Evolutionary conservation across 2,329 filamentous ascomycete genomes (phyloP).

Genomic region (Graphilbum sp.): DNA sequence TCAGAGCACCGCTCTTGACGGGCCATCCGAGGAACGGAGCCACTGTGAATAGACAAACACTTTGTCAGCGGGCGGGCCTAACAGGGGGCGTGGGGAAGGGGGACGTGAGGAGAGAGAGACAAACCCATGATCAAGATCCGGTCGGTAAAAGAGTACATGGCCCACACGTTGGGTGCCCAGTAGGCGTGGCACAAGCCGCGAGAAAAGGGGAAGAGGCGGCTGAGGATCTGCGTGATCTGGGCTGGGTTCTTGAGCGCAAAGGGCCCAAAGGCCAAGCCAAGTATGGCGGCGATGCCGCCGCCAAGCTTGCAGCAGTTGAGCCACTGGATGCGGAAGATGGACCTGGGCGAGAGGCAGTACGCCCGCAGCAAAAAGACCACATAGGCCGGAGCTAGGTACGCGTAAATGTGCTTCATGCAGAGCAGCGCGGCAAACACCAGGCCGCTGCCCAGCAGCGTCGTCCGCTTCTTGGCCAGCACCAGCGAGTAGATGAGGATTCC

Average conservation of each 20-base stretch:
- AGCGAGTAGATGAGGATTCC: conserved; percentile 78
- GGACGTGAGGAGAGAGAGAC: conserved; percentile 11
- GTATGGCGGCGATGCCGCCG: conserved; percentile 50
- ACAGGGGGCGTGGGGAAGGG: not conserved
- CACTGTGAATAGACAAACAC: conserved; percentile 44
- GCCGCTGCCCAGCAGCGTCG: conserved; percentile 62
- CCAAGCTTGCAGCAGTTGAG: conserved; percentile 75
- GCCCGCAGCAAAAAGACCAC: conserved; percentile 81
- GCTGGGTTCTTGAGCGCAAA: conserved; percentile 53
- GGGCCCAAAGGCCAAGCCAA: conserved; percentile 73
- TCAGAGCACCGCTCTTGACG: conserved; percentile 58
- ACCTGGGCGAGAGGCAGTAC: conserved; percentile 71
- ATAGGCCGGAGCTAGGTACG: conserved; percentile 90
- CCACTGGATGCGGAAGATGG: conserved; percentile 59
- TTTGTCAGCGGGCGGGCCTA: not conserved
- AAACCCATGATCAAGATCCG: conserved; percentile 65
- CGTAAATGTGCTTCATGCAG: conserved; percentile 96
- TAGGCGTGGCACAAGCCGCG: conserved; percentile 92
- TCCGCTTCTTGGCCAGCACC: conserved; percentile 60
- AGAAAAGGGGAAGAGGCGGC: conserved; percentile 83
- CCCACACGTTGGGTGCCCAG: conserved; percentile 97
- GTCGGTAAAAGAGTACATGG: conserved; percentile 85
- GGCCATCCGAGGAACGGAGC: conserved; percentile 65
- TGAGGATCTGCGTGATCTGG: conserved; percentile 71
- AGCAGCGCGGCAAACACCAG: conserved; percentile 70